Evolutionary conservation across 1,139 yeast species (phyloP).

Genomic region (Saccharomyces hybrid): DNA sequence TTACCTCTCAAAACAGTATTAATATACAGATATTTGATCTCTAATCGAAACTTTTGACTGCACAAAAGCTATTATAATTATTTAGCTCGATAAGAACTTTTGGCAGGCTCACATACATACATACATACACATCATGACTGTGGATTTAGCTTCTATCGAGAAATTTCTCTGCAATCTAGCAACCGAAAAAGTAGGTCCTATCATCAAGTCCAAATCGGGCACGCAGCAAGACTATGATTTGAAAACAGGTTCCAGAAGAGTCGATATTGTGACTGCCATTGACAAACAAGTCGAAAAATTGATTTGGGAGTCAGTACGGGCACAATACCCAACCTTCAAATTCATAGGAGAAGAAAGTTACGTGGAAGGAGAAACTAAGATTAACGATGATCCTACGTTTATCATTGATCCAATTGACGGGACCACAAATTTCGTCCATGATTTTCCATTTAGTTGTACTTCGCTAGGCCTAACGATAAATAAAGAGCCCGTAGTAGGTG

Average conservation of each 20-base stretch:
- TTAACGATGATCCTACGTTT: constrained; percentile 49
- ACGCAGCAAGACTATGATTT: constrained; percentile 44
- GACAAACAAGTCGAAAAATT: constrained; percentile 49
- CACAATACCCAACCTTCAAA: constrained; percentile 39
- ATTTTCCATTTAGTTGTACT: constrained; percentile 51
- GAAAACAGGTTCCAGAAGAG: constrained; percentile 40
- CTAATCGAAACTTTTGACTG: background rate
- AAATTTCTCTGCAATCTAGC: constrained; percentile 22
- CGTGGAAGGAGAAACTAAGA: constrained; percentile 39
- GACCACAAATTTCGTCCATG: constrained; percentile 53
- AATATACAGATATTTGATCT: background rate
- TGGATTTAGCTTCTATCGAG: constrained; percentile 21
- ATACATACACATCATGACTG: constrained; percentile 9
- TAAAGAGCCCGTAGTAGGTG: constrained; percentile 48
- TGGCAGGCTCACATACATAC: background rate
- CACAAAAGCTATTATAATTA: background rate
- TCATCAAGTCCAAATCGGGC: constrained; percentile 44
- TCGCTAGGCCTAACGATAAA: constrained; percentile 48
- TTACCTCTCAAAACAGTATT: background rate
- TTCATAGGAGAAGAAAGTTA: constrained; percentile 57
- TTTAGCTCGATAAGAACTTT: background rate
- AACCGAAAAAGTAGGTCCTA: constrained; percentile 35
- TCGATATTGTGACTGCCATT: constrained; percentile 51
- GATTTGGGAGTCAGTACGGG: constrained; percentile 36
- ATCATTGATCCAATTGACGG: constrained; percentile 59